Conservation (phyloP, 495 filamentous ascomycete species). For the Hypoxylon lenormandii region DNA sequence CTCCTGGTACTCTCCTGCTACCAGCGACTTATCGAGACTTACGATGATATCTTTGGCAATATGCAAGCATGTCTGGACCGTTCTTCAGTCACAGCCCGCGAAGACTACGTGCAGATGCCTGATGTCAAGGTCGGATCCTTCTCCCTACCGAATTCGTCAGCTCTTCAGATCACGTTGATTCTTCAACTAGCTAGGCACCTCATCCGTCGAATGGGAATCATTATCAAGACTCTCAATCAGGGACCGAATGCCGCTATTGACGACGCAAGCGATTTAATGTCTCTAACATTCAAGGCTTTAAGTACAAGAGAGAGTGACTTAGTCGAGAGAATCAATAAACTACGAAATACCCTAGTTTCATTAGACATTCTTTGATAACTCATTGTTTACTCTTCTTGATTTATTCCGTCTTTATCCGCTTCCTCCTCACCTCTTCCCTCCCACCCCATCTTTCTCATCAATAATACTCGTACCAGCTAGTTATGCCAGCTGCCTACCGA, state of each 20-base stretch:
- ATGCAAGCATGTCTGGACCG: conserved; percentile 7
- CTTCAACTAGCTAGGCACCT: conserved; percentile 6
- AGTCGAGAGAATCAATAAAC: conserved; percentile 5
- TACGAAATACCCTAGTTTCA: conserved; percentile 3
- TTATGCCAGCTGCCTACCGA: no score
- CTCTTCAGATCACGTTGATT: conserved; percentile 3
- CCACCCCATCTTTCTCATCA: no score
- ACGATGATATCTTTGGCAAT: conserved; percentile 8
- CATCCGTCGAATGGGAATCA: not conserved
- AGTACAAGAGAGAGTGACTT: not conserved
- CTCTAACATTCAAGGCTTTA: not conserved
- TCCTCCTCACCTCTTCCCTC: no score
- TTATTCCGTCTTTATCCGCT: no score
- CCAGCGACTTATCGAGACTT: conserved; percentile 1
- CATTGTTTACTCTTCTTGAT: no score
- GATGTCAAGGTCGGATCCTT: conserved; percentile 5
- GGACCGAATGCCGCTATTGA: not conserved
- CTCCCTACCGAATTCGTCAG: conserved; percentile 6
- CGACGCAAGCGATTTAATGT: not conserved
- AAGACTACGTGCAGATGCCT: conserved; percentile 4
- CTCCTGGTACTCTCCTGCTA: conserved; percentile 8
- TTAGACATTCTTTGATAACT: conserved; percentile 9
- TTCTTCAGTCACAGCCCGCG: not conserved
- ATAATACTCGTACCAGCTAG: no score
- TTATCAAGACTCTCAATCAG: not conserved